Evolutionary conservation across 257 asterid genomes (phyloP).

Genomic region (Solanum dulcamara): DNA sequence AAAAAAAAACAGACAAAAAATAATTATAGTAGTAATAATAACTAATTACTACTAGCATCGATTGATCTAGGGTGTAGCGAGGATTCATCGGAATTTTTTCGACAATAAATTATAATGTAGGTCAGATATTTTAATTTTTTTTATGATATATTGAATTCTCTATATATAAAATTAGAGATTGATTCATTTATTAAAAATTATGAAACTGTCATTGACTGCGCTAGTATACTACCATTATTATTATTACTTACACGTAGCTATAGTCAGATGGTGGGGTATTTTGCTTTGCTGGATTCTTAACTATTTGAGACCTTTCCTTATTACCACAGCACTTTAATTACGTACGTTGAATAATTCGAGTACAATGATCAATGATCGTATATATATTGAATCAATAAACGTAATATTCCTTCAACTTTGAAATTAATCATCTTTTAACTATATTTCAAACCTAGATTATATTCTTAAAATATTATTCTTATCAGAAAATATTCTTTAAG

Average conservation of each 20-base stretch:
- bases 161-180: too few species aligned
- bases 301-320: not conserved
- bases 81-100: rapidly evolving
- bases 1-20: not conserved
- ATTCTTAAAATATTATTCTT: too few species aligned
- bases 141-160: too few species aligned
- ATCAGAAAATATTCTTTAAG: too few species aligned
- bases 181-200: too few species aligned
- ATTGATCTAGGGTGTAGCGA: not conserved
- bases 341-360: not conserved
- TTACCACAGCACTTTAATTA: not conserved
- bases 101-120: too few species aligned
- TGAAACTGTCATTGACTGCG: too few species aligned
- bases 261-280: not conserved
- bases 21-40: not conserved
- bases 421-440: too few species aligned
- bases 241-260: not conserved
- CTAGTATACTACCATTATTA: not conserved
- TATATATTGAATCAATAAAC: not conserved
- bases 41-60: not conserved
- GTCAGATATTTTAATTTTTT: too few species aligned
- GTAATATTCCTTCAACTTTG: too few species aligned
- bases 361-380: not conserved
- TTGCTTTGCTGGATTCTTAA: slow-evolving; percentile 1
- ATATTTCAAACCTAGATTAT: too few species aligned